A percentile compares a stretch with the other conserved stretches of the same genome.
These are phyloP conservation scores for Mycena capillaripes DNA, from an alignment of 768 basidiomycete genomes.

Conservation along the genomic window DNA sequence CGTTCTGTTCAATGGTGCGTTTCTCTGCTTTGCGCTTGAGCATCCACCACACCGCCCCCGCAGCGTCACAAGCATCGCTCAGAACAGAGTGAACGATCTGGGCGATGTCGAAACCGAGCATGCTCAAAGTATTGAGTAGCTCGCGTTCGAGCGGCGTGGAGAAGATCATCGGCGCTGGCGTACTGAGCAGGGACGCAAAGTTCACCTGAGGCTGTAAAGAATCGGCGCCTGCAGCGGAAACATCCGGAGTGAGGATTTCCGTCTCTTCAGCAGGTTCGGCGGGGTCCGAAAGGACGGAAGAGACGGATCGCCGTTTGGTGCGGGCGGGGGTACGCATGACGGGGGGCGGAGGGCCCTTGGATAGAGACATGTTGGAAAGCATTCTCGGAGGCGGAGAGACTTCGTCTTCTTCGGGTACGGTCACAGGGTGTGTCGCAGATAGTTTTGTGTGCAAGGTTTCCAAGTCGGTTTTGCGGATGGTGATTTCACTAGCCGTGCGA, in stretches of 20 bases:
- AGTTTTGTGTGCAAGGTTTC: constrained; percentile 54
- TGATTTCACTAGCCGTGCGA: constrained; percentile 69
- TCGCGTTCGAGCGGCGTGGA: constrained; percentile 86
- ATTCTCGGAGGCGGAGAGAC: constrained; percentile 45
- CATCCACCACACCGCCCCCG: constrained; percentile 98
- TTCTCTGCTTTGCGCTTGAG: constrained; percentile 84
- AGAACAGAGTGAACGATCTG: constrained; percentile 96
- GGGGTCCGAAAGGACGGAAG: constrained; percentile 83
- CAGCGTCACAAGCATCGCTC: constrained; percentile 91
- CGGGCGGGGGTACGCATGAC: constrained; percentile 92
- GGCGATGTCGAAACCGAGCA: constrained; percentile 91
- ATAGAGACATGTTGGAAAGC: constrained; percentile 40
- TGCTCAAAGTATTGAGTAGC: constrained; percentile 80
- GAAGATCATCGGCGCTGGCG: constrained; percentile 87
- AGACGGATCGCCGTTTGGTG: constrained; percentile 96
- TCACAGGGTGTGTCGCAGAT: constrained; percentile 43
- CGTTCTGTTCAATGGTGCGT: constrained; percentile 54
- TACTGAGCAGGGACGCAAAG: constrained; percentile 73
- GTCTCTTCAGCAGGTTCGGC: constrained; percentile 62
- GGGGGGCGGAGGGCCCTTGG: constrained; percentile 67
- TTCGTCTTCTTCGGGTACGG: constrained; percentile 68
- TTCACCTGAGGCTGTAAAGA: constrained; percentile 50
- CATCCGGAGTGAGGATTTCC: constrained; percentile 53
- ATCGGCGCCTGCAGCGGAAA: constrained; percentile 57
- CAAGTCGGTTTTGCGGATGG: constrained; percentile 65